Percentiles rank a stretch among this genome's conserved stretches.
Conservation (phyloP, 371 early-diverging fungal genomes). For the Circinella umbellata region DNA sequence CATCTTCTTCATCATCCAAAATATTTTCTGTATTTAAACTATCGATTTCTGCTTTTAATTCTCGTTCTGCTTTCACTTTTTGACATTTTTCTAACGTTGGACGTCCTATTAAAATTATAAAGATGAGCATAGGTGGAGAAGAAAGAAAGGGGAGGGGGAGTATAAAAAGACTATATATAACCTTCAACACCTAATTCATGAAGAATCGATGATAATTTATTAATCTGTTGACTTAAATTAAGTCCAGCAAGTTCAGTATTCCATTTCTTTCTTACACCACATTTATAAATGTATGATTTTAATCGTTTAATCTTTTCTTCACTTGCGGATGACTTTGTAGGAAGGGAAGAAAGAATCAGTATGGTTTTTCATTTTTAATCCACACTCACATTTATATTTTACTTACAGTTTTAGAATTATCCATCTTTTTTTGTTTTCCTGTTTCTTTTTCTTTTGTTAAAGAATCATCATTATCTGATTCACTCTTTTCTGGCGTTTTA, state of each 20-base stretch:
- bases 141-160: too few relatives aligned
- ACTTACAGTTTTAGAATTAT: not conserved
- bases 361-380: not conserved
- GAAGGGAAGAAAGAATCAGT: not conserved
- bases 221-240: slow-evolving; percentile 18
- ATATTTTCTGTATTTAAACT: slow-evolving; percentile 42
- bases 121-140: too few relatives aligned
- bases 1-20: slow-evolving; percentile 20
- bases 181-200: slow-evolving; percentile 27
- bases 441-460: slow-evolving; percentile 14
- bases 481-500: not conserved
- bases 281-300: slow-evolving; percentile 44
- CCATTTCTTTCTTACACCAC: slow-evolving; percentile 53
- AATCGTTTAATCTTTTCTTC: slow-evolving; percentile 49
- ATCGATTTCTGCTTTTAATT: slow-evolving; percentile 44
- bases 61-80: slow-evolving; percentile 43
- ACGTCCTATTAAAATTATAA: slow-evolving; percentile 20
- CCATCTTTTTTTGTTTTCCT: not conserved
- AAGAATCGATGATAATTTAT: slow-evolving; percentile 17
- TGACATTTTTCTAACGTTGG: slow-evolving; percentile 51
- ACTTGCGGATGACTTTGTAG: not conserved
- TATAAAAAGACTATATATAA: slow-evolving; percentile 12
- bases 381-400: not conserved
- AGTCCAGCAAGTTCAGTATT: slow-evolving; percentile 32
- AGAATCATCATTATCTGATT: not conserved